Percentiles rank a stretch among this genome's conserved stretches.
Evolutionary conservation across 345 rosid species (phyloP).

Genomic region (Conringia planisiliqua): DNA sequence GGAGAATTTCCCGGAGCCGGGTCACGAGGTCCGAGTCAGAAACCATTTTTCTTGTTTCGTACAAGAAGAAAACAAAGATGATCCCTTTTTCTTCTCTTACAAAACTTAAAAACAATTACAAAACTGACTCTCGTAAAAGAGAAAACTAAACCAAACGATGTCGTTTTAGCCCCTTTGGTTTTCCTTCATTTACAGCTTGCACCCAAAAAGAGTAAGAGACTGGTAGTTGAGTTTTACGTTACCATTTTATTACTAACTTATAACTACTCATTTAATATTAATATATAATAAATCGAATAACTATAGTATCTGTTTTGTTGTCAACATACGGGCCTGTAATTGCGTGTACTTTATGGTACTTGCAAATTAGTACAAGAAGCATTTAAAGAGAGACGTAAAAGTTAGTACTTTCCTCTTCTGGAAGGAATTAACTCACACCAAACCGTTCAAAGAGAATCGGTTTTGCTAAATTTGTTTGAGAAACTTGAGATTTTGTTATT

Average conservation of each 20-base stretch:
- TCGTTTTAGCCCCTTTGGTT: not conserved
- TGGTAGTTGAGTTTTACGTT: not conserved
- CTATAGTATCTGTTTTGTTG: no score
- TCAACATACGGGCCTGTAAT: not conserved
- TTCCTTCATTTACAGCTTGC: not conserved
- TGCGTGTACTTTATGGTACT: not conserved
- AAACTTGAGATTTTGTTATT: not conserved
- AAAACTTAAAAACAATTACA: not conserved
- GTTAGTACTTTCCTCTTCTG: not conserved
- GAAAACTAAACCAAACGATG: not conserved
- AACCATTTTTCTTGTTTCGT: constrained; percentile 39
- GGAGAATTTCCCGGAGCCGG: constrained; percentile 69
- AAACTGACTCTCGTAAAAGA: not conserved
- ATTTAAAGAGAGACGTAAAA: not conserved
- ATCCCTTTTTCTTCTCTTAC: not conserved
- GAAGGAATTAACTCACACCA: not conserved
- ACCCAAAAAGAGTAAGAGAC: not conserved
- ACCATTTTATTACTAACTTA: not conserved
- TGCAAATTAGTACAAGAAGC: not conserved
- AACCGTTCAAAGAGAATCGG: not conserved
- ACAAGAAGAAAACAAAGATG: not conserved
- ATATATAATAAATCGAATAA: no score
- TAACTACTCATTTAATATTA: not conserved
- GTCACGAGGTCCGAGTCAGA: constrained; percentile 63
- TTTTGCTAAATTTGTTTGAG: not conserved